A percentile compares a stretch with the other conserved stretches of the same genome.
These are phyloP conservation scores for Fusarium penzigii DNA, from an alignment of 2,329 filamentous ascomycete species.

Conservation along the genomic window DNA sequence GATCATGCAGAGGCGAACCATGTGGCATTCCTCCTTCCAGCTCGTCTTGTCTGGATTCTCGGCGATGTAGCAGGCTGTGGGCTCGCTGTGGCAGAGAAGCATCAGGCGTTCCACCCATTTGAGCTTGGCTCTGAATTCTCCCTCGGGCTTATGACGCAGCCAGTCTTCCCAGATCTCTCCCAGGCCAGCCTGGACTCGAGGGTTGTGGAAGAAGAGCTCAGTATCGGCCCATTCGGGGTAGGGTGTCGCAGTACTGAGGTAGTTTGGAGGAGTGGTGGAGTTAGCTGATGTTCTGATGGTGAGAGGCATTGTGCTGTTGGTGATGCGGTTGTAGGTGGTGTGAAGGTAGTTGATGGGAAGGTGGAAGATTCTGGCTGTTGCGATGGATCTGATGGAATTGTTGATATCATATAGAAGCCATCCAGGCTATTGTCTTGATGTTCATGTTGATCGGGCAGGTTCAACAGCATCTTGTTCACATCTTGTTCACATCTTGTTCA, in stretches of 20 bases:
- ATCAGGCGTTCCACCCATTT: not conserved
- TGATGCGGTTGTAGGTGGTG: too few relatives aligned
- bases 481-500: too few relatives aligned
- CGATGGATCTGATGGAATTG: too few relatives aligned
- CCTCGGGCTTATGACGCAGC: not conserved
- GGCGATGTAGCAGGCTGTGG: not conserved
- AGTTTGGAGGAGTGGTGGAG: not conserved
- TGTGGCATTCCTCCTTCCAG: not conserved
- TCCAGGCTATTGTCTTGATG: too few relatives aligned
- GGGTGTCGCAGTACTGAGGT: not conserved
- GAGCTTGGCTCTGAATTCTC: not conserved
- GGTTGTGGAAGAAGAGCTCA: not conserved
- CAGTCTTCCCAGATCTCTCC: not conserved
- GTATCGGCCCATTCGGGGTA: not conserved
- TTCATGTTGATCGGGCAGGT: too few relatives aligned
- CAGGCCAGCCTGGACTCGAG: not conserved
- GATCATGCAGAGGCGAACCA: not conserved
- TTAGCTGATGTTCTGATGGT: not conserved
- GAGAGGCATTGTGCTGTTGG: not conserved
- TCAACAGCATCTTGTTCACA: too few relatives aligned
- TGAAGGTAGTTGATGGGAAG: too few relatives aligned
- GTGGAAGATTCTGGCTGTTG: too few relatives aligned
- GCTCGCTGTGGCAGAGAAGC: not conserved
- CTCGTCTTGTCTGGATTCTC: not conserved
- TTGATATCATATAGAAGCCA: too few relatives aligned